Base-by-base conservation (phyloP, 2,329 filamentous ascomycete genomes). In the Epichloe uncinata region DNA sequence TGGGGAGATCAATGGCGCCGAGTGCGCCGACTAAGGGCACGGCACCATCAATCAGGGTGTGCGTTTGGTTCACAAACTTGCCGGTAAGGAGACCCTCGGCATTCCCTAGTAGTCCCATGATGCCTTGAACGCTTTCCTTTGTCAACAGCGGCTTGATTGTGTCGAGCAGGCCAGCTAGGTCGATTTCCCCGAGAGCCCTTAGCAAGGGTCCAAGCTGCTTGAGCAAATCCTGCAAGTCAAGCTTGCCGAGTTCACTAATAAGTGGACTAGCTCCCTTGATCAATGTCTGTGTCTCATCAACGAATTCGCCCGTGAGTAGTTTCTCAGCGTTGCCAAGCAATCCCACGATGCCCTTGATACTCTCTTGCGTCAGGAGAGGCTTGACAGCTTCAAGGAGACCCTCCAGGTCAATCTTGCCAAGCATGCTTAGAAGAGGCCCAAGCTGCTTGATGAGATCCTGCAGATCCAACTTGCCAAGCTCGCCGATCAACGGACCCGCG, bases 21-120 rank as follows among this genome's bases (percentile, higher is more conserved):
- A 72, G 60, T 0, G 66, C 63, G 1, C 58, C 60, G 4, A 71
- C 53, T 1, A 72, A 54, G 0, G 67, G 68, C 7, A 64, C 61
- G 6, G 67, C 67, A 1, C 60, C 65, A 1, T 57, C 58, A 33
- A 69, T 63, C 4, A 69, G 61, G 1, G 54, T 54, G 4, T 62
- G 55, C 0, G 61, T 62, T 18, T 63, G 56, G 7, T 63, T 58
- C 48, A 64, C 61, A 13, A 64, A 63, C 36, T 63, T 59, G 13
- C 47, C 40, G 0, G 60, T 62, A 2, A 64, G 58, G 0, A 69
- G 57, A 8, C 59, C 53, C 49, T 69, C 66, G 2, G 66, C 67
- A 26, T 69, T 69, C 8, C 48, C 56, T 1, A 67, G 51, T 0
- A 67, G 57, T 2, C 61, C 63, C 2, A 67, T 57, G 3, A 70